phyloP scores from a whole-genome alignment of 371 early-diverging fungal genomes.

The Syncephalis fuscata region DNA sequence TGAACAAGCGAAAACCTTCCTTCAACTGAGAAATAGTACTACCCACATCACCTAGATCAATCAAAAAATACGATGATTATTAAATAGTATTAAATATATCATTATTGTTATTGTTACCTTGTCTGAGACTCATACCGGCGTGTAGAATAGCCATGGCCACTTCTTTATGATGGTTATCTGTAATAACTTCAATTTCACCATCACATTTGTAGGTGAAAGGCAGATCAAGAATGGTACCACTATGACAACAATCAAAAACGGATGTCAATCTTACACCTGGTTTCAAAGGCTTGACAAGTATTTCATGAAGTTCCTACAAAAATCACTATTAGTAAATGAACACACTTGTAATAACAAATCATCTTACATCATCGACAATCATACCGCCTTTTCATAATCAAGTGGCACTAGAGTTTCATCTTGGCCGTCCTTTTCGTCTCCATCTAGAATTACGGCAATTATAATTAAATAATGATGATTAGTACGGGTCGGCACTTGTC shows the following conservation, averaged over 20 bases:
- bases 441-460: no score
- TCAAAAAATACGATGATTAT: not conserved
- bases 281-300: slow-evolving; percentile 31
- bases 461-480: no score
- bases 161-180: slow-evolving; percentile 28
- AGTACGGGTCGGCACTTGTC: no score
- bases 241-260: slow-evolving; percentile 41
- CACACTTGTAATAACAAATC: not conserved
- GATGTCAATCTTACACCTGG: slow-evolving; percentile 34
- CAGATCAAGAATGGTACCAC: slow-evolving; percentile 58
- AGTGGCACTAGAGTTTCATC: slow-evolving; percentile 47
- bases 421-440: slow-evolving; percentile 38
- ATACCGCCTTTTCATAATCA: slow-evolving; percentile 36
- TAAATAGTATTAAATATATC: slow-evolving; percentile 59
- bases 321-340: not conserved
- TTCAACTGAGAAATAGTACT: not conserved
- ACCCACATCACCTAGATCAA: not conserved
- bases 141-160: slow-evolving; percentile 25
- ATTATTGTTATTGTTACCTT: slow-evolving; percentile 24
- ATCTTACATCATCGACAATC: slow-evolving; percentile 32
- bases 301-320: slow-evolving; percentile 24
- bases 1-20: slow-evolving; percentile 6
- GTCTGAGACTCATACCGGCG: slow-evolving; percentile 24
- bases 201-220: slow-evolving; percentile 64
- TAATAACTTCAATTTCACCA: slow-evolving; percentile 33